Evolutionary conservation across 1,284 basidiomycete species (phyloP).

Genomic region (Austroboletus novae-zelandiae): DNA sequence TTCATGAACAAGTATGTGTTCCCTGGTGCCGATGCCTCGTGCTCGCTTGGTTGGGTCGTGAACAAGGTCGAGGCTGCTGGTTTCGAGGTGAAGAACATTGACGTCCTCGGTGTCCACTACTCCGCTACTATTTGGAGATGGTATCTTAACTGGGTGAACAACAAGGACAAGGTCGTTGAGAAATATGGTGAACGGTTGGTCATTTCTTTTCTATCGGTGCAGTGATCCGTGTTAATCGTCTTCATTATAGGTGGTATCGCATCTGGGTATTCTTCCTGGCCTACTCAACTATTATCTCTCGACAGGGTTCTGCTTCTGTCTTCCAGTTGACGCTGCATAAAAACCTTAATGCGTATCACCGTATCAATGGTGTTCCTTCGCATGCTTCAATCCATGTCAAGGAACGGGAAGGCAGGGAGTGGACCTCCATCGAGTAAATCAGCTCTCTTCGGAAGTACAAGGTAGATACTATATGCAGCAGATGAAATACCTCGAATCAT

Average conservation of each 20-base stretch:
- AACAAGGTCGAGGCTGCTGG: conserved; percentile 84
- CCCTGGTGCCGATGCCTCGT: conserved; percentile 96
- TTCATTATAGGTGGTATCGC: conserved; percentile 65
- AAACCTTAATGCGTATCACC: conserved; percentile 94
- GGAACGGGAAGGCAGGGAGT: conserved; percentile 28
- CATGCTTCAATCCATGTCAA: conserved; percentile 73
- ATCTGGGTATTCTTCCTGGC: conserved; percentile 92
- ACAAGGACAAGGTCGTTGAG: conserved; percentile 85
- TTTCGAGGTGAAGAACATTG: conserved; percentile 95
- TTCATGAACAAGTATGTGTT: conserved; percentile 98
- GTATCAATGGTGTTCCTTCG: conserved; percentile 75
- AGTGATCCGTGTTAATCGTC: background rate
- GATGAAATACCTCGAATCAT: conserved; percentile 13
- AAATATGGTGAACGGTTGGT: conserved; percentile 81
- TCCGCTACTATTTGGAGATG: conserved; percentile 91
- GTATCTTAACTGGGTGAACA: conserved; percentile 94
- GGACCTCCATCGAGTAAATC: conserved; percentile 27
- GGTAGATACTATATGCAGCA: conserved; percentile 5
- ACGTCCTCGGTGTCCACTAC: conserved; percentile 97
- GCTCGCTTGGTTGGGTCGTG: conserved; percentile 95
- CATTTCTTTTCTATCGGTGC: fast-evolving
- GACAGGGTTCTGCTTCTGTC: conserved; percentile 84
- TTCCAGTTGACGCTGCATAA: conserved; percentile 98
- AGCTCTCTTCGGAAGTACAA: background rate
- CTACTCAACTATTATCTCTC: conserved; percentile 69